Conservation (phyloP, 1,284 basidiomycete species). For the Microbotryum violaceum region DNA sequence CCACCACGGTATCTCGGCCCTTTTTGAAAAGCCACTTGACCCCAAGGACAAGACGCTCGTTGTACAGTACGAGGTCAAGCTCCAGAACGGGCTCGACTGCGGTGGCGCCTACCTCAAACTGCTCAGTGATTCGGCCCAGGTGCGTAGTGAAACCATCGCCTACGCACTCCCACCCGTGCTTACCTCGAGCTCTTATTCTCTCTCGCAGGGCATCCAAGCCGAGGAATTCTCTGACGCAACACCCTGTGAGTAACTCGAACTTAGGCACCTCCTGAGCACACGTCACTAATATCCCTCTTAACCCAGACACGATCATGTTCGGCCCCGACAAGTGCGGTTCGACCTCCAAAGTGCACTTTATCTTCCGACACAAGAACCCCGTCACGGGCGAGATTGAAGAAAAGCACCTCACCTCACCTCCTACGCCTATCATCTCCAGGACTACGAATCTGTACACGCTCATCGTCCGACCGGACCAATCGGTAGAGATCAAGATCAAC, state of each 20-base stretch:
- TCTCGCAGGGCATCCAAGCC: conserved; percentile 70
- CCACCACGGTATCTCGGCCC: conserved; percentile 94
- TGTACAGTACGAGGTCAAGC: conserved; percentile 98
- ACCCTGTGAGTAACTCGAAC: conserved; percentile 70
- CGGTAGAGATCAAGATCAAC: conserved; percentile 88
- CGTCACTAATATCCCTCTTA: conserved; percentile 42
- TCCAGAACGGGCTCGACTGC: conserved; percentile 98
- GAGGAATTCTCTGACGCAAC: conserved; percentile 95
- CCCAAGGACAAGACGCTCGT: conserved; percentile 84
- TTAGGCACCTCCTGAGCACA: no score
- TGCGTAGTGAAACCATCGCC: conserved; percentile 8
- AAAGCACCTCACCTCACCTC: conserved; percentile 83
- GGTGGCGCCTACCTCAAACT: conserved; percentile 99
- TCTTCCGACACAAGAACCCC: conserved; percentile 93
- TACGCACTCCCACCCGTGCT: neutral
- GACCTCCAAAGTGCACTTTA: conserved; percentile 73
- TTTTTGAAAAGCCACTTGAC: conserved; percentile 69
- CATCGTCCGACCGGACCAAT: conserved; percentile 70
- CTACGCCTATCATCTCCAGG: conserved; percentile 79
- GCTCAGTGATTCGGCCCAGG: conserved; percentile 49
- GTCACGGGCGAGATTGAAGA: conserved; percentile 86
- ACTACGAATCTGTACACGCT: conserved; percentile 86
- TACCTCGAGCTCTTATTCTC: neutral
- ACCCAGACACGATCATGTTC: conserved; percentile 26
- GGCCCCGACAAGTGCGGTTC: conserved; percentile 31